Evolutionary conservation across 345 rosid species (phyloP), one percentile per base, ranked within the genome.

Genomic region (Turritis glabra): DNA sequence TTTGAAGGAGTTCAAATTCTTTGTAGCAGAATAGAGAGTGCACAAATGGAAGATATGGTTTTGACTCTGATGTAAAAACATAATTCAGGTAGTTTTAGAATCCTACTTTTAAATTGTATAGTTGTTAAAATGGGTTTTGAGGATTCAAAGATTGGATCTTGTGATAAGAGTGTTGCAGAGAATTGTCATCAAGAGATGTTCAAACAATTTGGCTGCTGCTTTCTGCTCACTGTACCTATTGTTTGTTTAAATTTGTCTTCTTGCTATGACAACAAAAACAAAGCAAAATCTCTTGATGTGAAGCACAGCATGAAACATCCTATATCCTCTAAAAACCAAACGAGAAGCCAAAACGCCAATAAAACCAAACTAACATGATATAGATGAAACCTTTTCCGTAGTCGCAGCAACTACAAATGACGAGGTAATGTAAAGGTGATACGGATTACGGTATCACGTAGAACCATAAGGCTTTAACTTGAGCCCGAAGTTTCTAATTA

Each of bases 11-110:
- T 41, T 76, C 51, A 60, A 17, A 76, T 76, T 68, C 64, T 71
- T 57, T 77, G 80, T 37, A 64, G 80, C 50, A 55, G 66, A 63
- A 46, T 46, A 53, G 80, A 62, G 52, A 11, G 19, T 63, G 76
- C 66, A 47, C 29, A 61, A 54, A 70, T 55, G 23, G 21, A 27
- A 27, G 38, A 63, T 61, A 15, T 63, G 47, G 72, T 71, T 60
- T 74, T 44, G 80, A 64, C 59, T 52, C 48, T 54, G 17, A 38
- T 71, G 61, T 70, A 51, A 62, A 55, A 70, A 62, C 50, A 61
- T 22, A 22, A 33, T 41, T 69, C 40, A 71, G 46, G 29, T 71
- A 71, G 71, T 37, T 27, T 56, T 70, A 77, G 80, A 67, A 27
- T 38, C 55, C 44, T 11, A 54, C 51, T 32, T 65, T 13, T 54